These are phyloP conservation scores for Ceratocystis eucalypticola DNA, from an alignment of 2,329 filamentous ascomycete species.

Conservation along the genomic window DNA sequence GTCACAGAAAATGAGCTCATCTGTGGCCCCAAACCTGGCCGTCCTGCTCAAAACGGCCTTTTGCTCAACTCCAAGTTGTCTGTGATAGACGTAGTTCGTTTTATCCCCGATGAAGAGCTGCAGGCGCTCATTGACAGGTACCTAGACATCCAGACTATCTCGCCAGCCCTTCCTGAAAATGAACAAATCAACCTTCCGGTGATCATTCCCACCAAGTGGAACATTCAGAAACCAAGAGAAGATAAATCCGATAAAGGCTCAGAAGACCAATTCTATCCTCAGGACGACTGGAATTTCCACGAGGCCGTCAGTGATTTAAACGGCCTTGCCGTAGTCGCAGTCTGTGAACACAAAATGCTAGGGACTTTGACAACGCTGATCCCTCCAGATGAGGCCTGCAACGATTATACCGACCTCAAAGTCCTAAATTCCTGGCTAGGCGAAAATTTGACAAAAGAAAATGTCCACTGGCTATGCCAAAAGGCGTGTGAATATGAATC, in stretches of 20 bases:
- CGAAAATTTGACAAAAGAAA: slow-evolving; percentile 4
- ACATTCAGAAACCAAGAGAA: background rate
- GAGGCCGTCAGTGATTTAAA: slow-evolving; percentile 26
- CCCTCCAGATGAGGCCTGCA: background rate
- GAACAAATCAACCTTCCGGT: slow-evolving; percentile 21
- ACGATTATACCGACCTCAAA: background rate
- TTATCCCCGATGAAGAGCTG: slow-evolving; percentile 22
- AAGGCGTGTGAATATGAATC: slow-evolving; percentile 24
- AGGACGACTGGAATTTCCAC: slow-evolving; percentile 17
- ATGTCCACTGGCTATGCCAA: slow-evolving; percentile 23
- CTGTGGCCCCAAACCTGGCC: slow-evolving; percentile 7
- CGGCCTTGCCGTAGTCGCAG: slow-evolving; percentile 23
- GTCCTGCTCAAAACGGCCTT: background rate
- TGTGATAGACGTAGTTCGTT: slow-evolving; percentile 22
- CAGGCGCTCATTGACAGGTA: slow-evolving; percentile 19
- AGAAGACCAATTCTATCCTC: slow-evolving; percentile 11
- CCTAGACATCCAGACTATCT: slow-evolving; percentile 19
- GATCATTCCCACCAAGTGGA: slow-evolving; percentile 20
- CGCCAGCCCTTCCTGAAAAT: slow-evolving; percentile 1
- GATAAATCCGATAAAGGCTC: background rate
- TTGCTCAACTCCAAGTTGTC: background rate
- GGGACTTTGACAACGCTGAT: slow-evolving; percentile 21
- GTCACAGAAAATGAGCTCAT: background rate
- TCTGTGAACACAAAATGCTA: slow-evolving; percentile 21
- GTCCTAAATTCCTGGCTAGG: background rate